Conservation (phyloP, 176 grass and related monocot species). For the Carex littledalei region DNA sequence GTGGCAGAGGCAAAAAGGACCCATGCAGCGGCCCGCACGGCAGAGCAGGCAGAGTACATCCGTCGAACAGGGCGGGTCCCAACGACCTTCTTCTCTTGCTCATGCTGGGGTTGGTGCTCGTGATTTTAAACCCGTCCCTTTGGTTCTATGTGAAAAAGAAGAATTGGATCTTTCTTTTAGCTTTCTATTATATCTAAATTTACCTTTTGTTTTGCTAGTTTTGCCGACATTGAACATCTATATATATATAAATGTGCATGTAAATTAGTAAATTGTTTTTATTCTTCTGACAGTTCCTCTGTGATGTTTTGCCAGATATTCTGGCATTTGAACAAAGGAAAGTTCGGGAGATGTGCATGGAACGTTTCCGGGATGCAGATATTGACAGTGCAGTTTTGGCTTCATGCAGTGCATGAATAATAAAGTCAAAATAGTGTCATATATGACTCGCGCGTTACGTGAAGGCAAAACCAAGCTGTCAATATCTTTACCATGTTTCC, state of each 20-base stretch:
- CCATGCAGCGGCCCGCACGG: constrained; percentile 45
- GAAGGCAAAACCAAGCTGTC: no score
- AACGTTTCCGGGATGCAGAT: background rate
- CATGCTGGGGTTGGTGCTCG: constrained; percentile 80
- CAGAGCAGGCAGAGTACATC: constrained; percentile 72
- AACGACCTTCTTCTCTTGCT: constrained; percentile 46
- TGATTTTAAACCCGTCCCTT: constrained; percentile 19
- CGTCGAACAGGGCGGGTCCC: constrained; percentile 72
- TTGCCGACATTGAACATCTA: background rate
- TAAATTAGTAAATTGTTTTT: constrained; percentile 19
- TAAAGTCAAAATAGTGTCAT: no score
- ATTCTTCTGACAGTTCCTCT: background rate
- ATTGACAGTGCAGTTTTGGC: no score
- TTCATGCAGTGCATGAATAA: no score
- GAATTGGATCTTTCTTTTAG: background rate
- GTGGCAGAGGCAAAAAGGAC: constrained; percentile 44
- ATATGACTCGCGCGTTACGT: no score
- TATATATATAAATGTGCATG: constrained; percentile 12
- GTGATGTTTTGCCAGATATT: background rate
- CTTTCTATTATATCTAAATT: background rate
- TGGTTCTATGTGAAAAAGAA: background rate
- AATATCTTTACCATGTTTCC: no score
- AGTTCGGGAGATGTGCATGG: background rate
- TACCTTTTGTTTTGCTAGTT: background rate
- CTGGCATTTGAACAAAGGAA: background rate